These are phyloP conservation scores for Eucalyptus tenuipes DNA, from an alignment of 345 rosid genomes.

Conservation along the genomic window DNA sequence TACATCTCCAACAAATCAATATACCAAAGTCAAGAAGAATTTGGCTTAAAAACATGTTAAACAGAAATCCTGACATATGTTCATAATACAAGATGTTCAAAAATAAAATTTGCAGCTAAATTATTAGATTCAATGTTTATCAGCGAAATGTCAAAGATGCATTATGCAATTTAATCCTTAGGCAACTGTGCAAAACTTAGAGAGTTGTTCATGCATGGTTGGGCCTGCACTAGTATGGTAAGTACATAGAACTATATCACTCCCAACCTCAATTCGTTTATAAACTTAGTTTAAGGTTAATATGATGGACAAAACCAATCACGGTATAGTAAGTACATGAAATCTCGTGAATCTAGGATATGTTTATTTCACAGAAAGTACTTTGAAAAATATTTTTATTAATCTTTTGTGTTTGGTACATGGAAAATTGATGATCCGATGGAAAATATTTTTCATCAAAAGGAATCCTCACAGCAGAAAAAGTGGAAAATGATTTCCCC, in stretches of 20 bases:
- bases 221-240: not conserved
- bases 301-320: not conserved
- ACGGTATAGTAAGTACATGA: not conserved
- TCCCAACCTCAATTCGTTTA: not conserved
- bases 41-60: not conserved
- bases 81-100: not conserved
- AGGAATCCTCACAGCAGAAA: not conserved
- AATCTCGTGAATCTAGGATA: not conserved
- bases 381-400: not conserved
- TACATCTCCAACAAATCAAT: not conserved
- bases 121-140: not conserved
- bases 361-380: not conserved
- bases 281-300: not conserved
- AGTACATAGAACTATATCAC: not conserved
- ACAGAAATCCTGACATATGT: not conserved
- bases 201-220: not conserved
- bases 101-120: not conserved
- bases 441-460: not conserved
- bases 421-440: not conserved
- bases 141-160: not conserved
- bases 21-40: not conserved
- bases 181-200: not conserved
- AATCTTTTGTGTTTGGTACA: not conserved
- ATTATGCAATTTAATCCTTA: not conserved
- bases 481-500: not conserved